Conservation (phyloP, 345 rosid species). For the Dipteronia sinensis region DNA sequence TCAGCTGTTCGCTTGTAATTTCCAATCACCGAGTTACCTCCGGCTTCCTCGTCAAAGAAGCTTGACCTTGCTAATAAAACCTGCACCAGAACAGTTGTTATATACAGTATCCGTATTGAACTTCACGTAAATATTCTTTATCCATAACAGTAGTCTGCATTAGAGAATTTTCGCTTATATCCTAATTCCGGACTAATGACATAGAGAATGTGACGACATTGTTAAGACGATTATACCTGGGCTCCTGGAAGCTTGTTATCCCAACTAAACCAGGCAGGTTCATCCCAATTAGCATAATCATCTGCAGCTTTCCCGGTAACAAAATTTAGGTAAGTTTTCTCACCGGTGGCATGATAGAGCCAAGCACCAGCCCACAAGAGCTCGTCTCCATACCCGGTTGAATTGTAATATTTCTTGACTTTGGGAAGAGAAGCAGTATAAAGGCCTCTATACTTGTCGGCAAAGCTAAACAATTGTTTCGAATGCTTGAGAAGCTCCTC, state of each 20-base stretch:
- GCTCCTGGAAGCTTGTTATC: conserved; percentile 91
- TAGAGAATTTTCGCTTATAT: too few relatives aligned
- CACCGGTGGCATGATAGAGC: conserved; percentile 89
- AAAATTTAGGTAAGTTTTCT: conserved; percentile 62
- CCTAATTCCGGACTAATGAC: too few relatives aligned
- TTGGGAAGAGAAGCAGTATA: conserved; percentile 68
- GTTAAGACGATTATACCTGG: conserved; percentile 45
- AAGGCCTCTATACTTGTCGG: conserved; percentile 56
- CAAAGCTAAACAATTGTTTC: conserved; percentile 73
- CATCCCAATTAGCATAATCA: conserved; percentile 62
- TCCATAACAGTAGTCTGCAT: neutral
- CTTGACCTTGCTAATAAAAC: conserved; percentile 75
- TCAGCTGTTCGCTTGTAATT: conserved; percentile 73
- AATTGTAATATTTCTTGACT: conserved; percentile 67
- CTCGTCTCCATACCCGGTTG: conserved; percentile 90
- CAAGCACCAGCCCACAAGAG: conserved; percentile 93
- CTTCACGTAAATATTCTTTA: neutral
- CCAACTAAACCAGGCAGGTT: conserved; percentile 96
- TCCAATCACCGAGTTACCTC: conserved; percentile 39
- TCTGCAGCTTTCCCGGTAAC: conserved; percentile 56
- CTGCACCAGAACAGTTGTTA: conserved; percentile 35
- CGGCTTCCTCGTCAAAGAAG: conserved; percentile 63
- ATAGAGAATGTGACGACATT: neutral
- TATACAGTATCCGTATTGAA: too few relatives aligned
- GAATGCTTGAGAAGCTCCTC: conserved; percentile 77